phyloP scores from a whole-genome alignment of 164 flowering plant species.

The Tetracentron sinense region DNA sequence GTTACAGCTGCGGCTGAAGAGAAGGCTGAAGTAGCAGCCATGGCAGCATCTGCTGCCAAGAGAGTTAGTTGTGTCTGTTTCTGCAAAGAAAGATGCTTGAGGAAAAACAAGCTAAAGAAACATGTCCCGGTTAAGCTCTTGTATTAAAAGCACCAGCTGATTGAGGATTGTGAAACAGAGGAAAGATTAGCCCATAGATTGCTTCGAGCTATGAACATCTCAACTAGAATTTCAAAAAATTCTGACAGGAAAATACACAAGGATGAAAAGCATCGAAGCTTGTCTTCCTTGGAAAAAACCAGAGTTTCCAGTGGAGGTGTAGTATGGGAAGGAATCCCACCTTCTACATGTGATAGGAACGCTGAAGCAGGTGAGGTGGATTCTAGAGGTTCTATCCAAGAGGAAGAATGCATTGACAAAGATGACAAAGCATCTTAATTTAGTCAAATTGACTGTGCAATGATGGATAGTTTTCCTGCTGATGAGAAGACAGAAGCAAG shows the following conservation, averaged over 20 bases:
- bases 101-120: slow-evolving; percentile 66
- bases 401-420: slow-evolving; percentile 16
- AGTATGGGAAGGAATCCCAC: slow-evolving; percentile 23
- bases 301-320: slow-evolving; percentile 26
- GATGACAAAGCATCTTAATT: slow-evolving; percentile 28
- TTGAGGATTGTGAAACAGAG: slow-evolving; percentile 40
- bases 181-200: slow-evolving; percentile 76
- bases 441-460: slow-evolving; percentile 23
- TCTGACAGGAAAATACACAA: slow-evolving; percentile 40
- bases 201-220: slow-evolving; percentile 75
- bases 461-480: slow-evolving; percentile 13
- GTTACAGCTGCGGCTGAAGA: slow-evolving; percentile 77
- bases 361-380: slow-evolving; percentile 25
- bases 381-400: slow-evolving; percentile 23
- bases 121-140: slow-evolving; percentile 67
- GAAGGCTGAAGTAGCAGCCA: slow-evolving; percentile 75
- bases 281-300: slow-evolving; percentile 27
- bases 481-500: slow-evolving; percentile 33
- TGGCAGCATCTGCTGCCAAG: slow-evolving; percentile 80
- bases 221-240: slow-evolving; percentile 62
- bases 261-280: slow-evolving; percentile 44
- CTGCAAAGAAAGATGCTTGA: slow-evolving; percentile 35
- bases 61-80: slow-evolving; percentile 53
- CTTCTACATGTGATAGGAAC: slow-evolving; percentile 32
- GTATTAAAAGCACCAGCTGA: slow-evolving; percentile 50